Evolutionary conservation across 2,329 filamentous ascomycete genomes (phyloP), one percentile per base, ranked within the genome.

Genomic region (Penicillium occitanis): DNA sequence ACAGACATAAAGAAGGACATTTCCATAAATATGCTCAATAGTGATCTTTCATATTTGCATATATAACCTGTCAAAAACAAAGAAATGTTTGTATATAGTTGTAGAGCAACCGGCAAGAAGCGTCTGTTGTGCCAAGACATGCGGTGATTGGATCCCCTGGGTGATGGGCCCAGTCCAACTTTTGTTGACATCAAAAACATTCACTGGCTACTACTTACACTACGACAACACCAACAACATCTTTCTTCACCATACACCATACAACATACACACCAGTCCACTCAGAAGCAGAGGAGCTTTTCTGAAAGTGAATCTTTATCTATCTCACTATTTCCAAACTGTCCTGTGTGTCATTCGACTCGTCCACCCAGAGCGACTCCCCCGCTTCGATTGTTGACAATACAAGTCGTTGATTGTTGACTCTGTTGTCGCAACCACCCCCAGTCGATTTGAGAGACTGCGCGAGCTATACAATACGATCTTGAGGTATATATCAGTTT

Each of bases 181-280:
- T 66, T 66, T 66, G 64, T 66, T 66, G 65, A 66, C 65, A 63
- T 66, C 58, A 28, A 64, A 44, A 57, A 64, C 53, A 64, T 37
- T 37, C 33, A 40, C 30, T 33, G 3, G 25, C 25, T 4, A 4
- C 50, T 55, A 2, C 19, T 14, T 30, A 25, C 19, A 30, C 33
- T 22, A 51, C 44, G 19, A 33, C 48, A 30, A 40, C 46, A n/a
- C n/a, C 59, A 40, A 25, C 33, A 55, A 53, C 19, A n/a, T 37
- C 7, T 60, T 42, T 33, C 40, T 30, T 58, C 19, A 11, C 53
- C 22, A 55, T 33, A 33, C 22, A 33, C 17, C 22, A 10, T 13
- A 11, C 25, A 25, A 17, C 13, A 25, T 17, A 51, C 25, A 30
- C 48, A 5, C 7, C 22, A 19, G 28, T 59, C n/a, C 14, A 40